Conservation (phyloP, 2,329 filamentous ascomycete genomes). For the Ramularia collo-cygni region DNA sequence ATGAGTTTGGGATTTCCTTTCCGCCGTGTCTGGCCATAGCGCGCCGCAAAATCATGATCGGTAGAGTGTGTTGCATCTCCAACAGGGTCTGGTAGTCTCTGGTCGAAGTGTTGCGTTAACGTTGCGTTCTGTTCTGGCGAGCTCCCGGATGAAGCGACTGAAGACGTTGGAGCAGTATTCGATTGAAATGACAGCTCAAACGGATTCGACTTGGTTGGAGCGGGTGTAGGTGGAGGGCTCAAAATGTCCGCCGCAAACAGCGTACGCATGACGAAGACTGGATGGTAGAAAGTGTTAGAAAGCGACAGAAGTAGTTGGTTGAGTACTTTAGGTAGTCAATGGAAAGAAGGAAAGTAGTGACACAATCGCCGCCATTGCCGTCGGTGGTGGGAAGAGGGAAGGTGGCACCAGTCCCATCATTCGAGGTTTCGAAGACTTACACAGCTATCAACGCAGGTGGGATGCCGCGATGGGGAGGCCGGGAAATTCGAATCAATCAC, state of each 20-base stretch:
- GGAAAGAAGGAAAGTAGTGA: not conserved
- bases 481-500: not conserved
- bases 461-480: slow-evolving; percentile 10
- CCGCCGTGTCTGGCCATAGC: slow-evolving; percentile 16
- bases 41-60: slow-evolving; percentile 9
- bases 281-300: slow-evolving; percentile 10
- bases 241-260: slow-evolving; percentile 30
- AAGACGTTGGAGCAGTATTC: slow-evolving; percentile 15
- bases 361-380: too few relatives aligned
- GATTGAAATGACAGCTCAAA: slow-evolving; percentile 27
- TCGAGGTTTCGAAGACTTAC: slow-evolving; percentile 17
- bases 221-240: slow-evolving; percentile 22
- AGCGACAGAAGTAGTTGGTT: not conserved
- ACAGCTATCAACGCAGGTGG: slow-evolving; percentile 16
- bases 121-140: slow-evolving; percentile 23
- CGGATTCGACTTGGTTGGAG: slow-evolving; percentile 21
- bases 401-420: slow-evolving; percentile 2
- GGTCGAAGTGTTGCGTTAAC: slow-evolving; percentile 26
- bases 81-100: slow-evolving; percentile 17
- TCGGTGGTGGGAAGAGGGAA: not conserved
- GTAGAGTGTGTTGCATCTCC: slow-evolving; percentile 10
- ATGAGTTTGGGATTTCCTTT: slow-evolving; percentile 61
- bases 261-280: slow-evolving; percentile 26
- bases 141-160: slow-evolving; percentile 22
- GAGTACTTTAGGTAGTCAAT: slow-evolving; percentile 1